These are phyloP conservation scores for Camellia sinensis DNA, from an alignment of 148 eudicot genomes.

Conservation along the genomic window DNA sequence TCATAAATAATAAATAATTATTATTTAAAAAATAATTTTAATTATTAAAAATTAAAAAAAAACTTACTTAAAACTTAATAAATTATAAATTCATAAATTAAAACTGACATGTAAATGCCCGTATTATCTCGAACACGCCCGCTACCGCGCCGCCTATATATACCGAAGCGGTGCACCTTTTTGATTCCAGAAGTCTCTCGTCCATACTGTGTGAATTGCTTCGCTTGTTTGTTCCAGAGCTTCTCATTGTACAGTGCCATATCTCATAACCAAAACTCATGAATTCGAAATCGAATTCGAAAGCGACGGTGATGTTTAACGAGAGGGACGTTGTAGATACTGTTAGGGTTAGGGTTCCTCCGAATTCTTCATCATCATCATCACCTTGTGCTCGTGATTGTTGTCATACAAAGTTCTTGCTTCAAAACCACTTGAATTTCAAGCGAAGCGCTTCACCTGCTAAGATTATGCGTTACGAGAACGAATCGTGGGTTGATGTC, in stretches of 20 bases:
- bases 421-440: conserved; percentile 46
- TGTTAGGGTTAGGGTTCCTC: not conserved
- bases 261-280: too few relatives aligned
- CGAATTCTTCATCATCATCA: not conserved
- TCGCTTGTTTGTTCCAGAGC: not conserved
- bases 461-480: conserved; percentile 33
- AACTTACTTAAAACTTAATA: too few relatives aligned
- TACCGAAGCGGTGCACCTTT: too few relatives aligned
- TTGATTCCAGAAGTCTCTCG: too few relatives aligned
- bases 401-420: conserved; percentile 15
- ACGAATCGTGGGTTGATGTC: conserved; percentile 45
- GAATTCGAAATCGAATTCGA: conserved; percentile 25
- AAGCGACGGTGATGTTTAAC: conserved; percentile 36
- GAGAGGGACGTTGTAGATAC: conserved; percentile 9
- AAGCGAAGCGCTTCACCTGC: conserved; percentile 35
- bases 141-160: too few relatives aligned
- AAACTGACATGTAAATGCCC: too few relatives aligned
- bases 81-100: too few relatives aligned
- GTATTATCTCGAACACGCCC: too few relatives aligned
- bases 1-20: too few relatives aligned
- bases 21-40: too few relatives aligned
- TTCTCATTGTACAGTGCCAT: not conserved
- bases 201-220: too few relatives aligned
- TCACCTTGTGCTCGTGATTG: not conserved
- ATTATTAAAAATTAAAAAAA: too few relatives aligned